Conservation (phyloP, 768 basidiomycete species). For the Boletus eberwhitei region DNA sequence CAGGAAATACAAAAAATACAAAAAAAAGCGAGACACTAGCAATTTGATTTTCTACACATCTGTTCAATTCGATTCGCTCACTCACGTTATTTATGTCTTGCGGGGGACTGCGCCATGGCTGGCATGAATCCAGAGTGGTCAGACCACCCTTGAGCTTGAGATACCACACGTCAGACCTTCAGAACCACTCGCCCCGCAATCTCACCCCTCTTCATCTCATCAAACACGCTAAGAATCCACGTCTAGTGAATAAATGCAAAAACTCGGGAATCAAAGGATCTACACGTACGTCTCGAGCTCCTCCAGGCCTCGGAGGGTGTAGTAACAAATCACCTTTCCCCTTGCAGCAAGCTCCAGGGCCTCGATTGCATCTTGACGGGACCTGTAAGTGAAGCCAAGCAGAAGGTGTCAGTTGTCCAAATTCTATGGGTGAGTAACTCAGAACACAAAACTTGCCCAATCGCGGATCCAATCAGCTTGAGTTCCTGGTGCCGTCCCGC, state of each 20-base stretch:
- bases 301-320: constrained; percentile 23
- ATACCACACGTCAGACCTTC: constrained; percentile 15
- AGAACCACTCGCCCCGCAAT: constrained; percentile 21
- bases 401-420: not conserved
- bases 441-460: constrained; percentile 13
- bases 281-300: constrained; percentile 27
- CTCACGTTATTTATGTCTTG: not conserved
- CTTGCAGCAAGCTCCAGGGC: constrained; percentile 42
- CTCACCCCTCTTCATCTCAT: constrained; percentile 16
- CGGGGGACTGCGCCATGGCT: too few relatives aligned
- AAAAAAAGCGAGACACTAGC: not conserved
- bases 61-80: not conserved
- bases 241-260: not conserved
- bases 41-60: too few relatives aligned
- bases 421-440: not conserved
- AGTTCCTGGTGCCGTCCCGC: constrained; percentile 14
- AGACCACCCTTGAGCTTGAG: too few relatives aligned
- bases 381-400: constrained; percentile 15
- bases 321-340: constrained; percentile 39
- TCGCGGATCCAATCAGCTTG: constrained; percentile 17
- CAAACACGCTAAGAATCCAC: constrained; percentile 13
- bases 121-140: not conserved
- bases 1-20: not conserved
- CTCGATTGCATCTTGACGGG: constrained; percentile 46
- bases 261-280: not conserved